Conservation (phyloP, 208 protist genomes). For the Trypanosoma rangeli region DNA sequence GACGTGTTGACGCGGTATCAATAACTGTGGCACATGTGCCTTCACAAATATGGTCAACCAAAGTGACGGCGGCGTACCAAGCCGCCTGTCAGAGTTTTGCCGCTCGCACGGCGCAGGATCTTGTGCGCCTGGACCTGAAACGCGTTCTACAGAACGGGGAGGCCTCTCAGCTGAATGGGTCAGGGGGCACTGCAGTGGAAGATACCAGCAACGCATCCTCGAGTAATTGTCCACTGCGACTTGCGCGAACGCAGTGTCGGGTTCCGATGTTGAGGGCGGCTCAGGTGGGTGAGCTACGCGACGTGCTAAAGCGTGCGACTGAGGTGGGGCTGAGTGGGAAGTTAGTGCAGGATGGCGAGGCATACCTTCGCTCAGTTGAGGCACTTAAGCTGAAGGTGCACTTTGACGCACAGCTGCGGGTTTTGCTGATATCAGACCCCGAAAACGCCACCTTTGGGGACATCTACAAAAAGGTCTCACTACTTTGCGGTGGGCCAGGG, state of each 20-base stretch:
- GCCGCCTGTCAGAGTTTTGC: constrained; percentile 42
- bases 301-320: constrained; percentile 37
- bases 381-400: constrained; percentile 72
- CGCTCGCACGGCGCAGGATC: constrained; percentile 32
- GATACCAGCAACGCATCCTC: constrained; percentile 15
- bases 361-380: constrained; percentile 34
- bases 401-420: constrained; percentile 66
- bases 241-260: constrained; percentile 8
- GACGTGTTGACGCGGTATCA: constrained; percentile 17
- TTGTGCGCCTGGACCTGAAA: constrained; percentile 45
- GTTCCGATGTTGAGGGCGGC: not conserved
- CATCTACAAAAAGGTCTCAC: constrained; percentile 59
- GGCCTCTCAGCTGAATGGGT: not conserved
- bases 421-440: constrained; percentile 51
- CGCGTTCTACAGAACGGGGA: constrained; percentile 28
- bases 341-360: constrained; percentile 45
- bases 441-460: constrained; percentile 40
- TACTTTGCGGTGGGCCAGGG: constrained; percentile 48
- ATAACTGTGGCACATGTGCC: constrained; percentile 44
- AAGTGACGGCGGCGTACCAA: constrained; percentile 42
- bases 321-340: constrained; percentile 42
- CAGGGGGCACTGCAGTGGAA: constrained; percentile 5
- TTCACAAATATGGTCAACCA: constrained; percentile 42
- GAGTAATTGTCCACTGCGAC: not conserved
- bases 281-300: constrained; percentile 30